phyloP scores from a whole-genome alignment of 805 yeast genomes.

The Brettanomyces naardenensis region DNA sequence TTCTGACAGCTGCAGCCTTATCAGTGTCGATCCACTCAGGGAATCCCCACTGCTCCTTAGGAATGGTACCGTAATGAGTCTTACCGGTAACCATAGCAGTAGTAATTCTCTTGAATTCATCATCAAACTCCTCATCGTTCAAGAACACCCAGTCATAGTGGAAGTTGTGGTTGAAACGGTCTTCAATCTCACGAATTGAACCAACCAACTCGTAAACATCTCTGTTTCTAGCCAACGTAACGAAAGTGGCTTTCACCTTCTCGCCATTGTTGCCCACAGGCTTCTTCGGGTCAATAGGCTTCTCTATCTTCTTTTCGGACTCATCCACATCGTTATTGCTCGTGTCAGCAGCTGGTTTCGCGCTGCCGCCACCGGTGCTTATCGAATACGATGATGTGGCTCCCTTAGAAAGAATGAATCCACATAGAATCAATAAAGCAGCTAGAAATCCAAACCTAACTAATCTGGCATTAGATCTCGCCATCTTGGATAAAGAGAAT shows the following conservation, averaged over 20 bases:
- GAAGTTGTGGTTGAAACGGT: conserved; percentile 73
- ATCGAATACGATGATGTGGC: conserved; percentile 26
- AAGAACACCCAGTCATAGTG: conserved; percentile 94
- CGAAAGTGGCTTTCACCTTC: conserved; percentile 70
- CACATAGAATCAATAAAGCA: conserved; percentile 35
- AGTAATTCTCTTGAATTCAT: conserved; percentile 69
- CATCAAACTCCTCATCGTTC: conserved; percentile 78
- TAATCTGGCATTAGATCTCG: conserved; percentile 41
- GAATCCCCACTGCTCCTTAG: conserved; percentile 81
- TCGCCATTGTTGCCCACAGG: conserved; percentile 10
- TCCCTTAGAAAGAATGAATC: conserved; percentile 41
- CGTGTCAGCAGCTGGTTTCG: conserved; percentile 1
- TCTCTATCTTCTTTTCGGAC: not conserved
- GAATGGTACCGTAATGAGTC: conserved; percentile 71
- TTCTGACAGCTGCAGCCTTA: conserved; percentile 51
- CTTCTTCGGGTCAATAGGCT: not conserved
- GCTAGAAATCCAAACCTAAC: conserved; percentile 42
- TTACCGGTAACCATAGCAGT: conserved; percentile 65
- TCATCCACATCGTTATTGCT: conserved; percentile 3
- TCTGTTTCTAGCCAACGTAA: conserved; percentile 69
- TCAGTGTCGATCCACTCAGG: conserved; percentile 77
- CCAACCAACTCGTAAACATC: conserved; percentile 55
- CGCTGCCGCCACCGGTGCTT: conserved; percentile 9
- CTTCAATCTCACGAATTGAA: conserved; percentile 76
- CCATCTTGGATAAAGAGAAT: too few species aligned